A percentile compares a stretch with the other conserved stretches of the same genome.
These are phyloP conservation scores for Rhodotorula sp. DNA, from an alignment of 1,284 basidiomycete species.

Conservation along the genomic window DNA sequence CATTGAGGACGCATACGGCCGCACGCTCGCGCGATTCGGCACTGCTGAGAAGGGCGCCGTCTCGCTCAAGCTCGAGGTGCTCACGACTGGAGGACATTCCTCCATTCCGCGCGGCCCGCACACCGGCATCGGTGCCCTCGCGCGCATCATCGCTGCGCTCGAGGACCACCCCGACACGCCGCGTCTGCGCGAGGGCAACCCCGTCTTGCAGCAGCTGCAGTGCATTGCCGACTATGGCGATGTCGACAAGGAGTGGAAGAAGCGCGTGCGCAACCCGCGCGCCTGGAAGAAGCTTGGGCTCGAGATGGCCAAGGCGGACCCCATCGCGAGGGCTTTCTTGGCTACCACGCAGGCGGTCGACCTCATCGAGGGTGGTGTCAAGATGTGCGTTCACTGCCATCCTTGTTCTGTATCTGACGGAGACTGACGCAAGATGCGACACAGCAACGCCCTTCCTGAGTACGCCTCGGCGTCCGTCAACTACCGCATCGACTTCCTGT, in stretches of 20 bases:
- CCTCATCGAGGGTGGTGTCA: constrained; percentile 66
- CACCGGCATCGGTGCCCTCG: constrained; percentile 63
- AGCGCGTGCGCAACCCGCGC: constrained; percentile 51
- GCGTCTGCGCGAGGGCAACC: constrained; percentile 50
- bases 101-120: constrained; percentile 39
- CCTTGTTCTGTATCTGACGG: rapidly evolving
- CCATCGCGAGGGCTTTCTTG: constrained; percentile 55
- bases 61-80: constrained; percentile 42
- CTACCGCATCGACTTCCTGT: constrained; percentile 61
- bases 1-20: constrained; percentile 49
- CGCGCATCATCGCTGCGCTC: constrained; percentile 59
- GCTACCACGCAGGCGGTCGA: constrained; percentile 71
- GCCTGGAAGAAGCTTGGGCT: constrained; percentile 55
- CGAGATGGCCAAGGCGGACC: constrained; percentile 53
- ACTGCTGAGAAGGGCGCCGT: constrained; percentile 56
- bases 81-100: constrained; percentile 45
- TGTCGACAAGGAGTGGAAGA: constrained; percentile 54
- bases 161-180: constrained; percentile 59
- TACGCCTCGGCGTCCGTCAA: constrained; percentile 55
- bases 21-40: constrained; percentile 51
- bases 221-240: constrained; percentile 59
- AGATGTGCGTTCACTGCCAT: constrained; percentile 50
- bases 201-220: constrained; percentile 54
- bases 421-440: neutral
- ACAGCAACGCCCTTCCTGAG: constrained; percentile 43